These are phyloP conservation scores for Stagonosporopsis rhizophila DNA, from an alignment of 2,329 filamentous ascomycete genomes.

Conservation along the genomic window DNA sequence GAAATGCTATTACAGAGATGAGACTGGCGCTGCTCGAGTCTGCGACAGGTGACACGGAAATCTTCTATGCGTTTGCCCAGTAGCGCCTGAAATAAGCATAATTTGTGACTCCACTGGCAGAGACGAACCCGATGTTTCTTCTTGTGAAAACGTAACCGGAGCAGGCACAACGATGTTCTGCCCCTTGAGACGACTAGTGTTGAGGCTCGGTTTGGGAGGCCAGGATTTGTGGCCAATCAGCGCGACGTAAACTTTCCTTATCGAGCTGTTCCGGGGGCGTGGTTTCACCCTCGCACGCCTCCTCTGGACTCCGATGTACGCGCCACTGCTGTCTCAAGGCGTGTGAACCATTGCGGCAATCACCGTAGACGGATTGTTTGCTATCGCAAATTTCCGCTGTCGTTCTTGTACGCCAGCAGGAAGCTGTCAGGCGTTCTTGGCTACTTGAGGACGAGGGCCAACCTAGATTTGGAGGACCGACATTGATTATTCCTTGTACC, in stretches of 20 bases:
- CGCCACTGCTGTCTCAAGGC: constrained; percentile 17
- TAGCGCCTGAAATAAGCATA: constrained; percentile 30
- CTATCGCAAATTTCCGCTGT: constrained; percentile 15
- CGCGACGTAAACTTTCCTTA: not conserved
- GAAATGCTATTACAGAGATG: constrained; percentile 38
- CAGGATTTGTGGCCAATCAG: constrained; percentile 23
- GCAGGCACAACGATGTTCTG: constrained; percentile 35
- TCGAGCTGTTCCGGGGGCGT: constrained; percentile 19
- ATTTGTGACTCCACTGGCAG: constrained; percentile 29
- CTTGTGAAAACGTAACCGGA: constrained; percentile 20
- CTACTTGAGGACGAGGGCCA: not conserved
- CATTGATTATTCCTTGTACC: not conserved
- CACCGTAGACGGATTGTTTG: not conserved
- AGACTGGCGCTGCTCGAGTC: constrained; percentile 42
- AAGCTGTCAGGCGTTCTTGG: constrained; percentile 16
- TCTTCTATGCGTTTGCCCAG: constrained; percentile 38
- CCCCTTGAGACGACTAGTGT: constrained; percentile 51
- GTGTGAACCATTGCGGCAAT: constrained; percentile 15
- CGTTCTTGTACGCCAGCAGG: not conserved
- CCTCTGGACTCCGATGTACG: constrained; percentile 17
- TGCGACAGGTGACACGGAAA: constrained; percentile 40
- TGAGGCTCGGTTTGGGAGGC: constrained; percentile 34
- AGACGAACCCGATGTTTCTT: constrained; percentile 36
- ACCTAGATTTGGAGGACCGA: not conserved
- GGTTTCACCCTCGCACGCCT: constrained; percentile 27